A percentile compares a stretch with the other conserved stretches of the same genome.
Conservation (phyloP, 2,329 filamentous ascomycete genomes). For the Colletotrichum incanum region DNA sequence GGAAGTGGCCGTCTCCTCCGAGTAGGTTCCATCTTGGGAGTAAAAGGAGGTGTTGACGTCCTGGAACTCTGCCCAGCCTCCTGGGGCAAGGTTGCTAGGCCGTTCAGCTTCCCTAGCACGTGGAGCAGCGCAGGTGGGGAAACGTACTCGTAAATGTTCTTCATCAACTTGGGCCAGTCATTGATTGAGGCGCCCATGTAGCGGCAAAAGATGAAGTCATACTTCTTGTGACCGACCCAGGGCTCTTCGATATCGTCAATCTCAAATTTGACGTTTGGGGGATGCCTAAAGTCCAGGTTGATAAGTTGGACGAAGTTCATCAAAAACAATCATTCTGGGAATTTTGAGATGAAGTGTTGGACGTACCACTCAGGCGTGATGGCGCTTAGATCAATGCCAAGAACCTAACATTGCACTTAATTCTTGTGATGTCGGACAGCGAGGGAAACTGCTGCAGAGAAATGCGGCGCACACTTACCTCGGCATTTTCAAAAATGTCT, state of each 20-base stretch:
- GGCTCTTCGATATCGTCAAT: conserved; percentile 74
- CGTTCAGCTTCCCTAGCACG: neutral
- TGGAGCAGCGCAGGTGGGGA: neutral
- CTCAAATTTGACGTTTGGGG: conserved; percentile 76
- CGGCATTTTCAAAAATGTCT: conserved; percentile 18
- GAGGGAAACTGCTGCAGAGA: too few relatives aligned
- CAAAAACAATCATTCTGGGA: neutral
- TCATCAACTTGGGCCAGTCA: conserved; percentile 35
- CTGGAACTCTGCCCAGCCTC: conserved; percentile 52
- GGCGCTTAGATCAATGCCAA: conserved; percentile 33
- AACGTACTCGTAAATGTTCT: conserved; percentile 40
- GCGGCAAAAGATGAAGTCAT: conserved; percentile 52
- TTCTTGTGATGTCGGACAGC: neutral
- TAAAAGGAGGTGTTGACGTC: conserved; percentile 45
- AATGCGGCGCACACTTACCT: neutral
- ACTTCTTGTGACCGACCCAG: conserved; percentile 57
- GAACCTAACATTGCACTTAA: conserved; percentile 11
- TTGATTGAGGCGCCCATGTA: conserved; percentile 38
- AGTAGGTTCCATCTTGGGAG: conserved; percentile 47
- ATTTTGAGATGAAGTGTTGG: neutral
- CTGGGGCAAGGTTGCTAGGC: conserved; percentile 52
- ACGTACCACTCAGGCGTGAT: conserved; percentile 44
- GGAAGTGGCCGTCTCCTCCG: conserved; percentile 17
- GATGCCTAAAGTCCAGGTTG: conserved; percentile 56
- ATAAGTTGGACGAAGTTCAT: neutral